Conservation (phyloP, 2,329 filamentous ascomycete species). For the Ophiosphaerella herpotricha region DNA sequence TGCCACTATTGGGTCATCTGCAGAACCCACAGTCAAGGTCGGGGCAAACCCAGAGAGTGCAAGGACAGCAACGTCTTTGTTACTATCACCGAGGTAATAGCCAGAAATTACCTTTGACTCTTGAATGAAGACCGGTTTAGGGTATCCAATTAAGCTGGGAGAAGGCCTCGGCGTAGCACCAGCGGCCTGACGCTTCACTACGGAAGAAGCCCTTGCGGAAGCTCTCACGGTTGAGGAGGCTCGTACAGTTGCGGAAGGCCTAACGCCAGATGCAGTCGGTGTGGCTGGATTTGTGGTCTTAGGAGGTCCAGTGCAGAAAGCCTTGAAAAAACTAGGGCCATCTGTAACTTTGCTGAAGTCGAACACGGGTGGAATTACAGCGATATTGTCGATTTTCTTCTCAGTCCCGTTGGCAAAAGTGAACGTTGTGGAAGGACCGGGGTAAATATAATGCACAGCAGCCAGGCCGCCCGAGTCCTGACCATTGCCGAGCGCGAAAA, state of each 20-base stretch:
- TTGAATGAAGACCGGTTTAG: constrained; percentile 36
- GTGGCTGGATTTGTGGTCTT: neutral
- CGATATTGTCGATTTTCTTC: constrained; percentile 30
- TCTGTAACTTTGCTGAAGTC: constrained; percentile 35
- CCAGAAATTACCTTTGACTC: constrained; percentile 35
- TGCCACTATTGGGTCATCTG: neutral
- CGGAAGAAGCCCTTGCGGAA: constrained; percentile 1
- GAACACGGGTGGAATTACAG: constrained; percentile 4
- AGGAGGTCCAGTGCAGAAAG: constrained; percentile 26
- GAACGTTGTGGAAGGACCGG: constrained; percentile 12
- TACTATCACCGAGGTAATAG: constrained; percentile 46
- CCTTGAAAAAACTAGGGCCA: constrained; percentile 43
- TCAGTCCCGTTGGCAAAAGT: constrained; percentile 27
- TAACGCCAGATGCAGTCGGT: constrained; percentile 19
- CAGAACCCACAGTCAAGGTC: neutral
- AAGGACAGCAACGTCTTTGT: constrained; percentile 49
- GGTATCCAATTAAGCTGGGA: constrained; percentile 36
- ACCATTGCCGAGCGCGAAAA: constrained; percentile 13
- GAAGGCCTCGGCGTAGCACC: neutral
- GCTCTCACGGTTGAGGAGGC: neutral
- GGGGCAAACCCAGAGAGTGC: constrained; percentile 44
- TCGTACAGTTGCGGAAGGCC: constrained; percentile 5
- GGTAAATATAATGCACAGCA: constrained; percentile 8
- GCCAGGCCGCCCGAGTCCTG: constrained; percentile 14
- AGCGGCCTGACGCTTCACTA: neutral